A percentile compares a stretch with the other conserved stretches of the same genome.
These are phyloP conservation scores for Madurella mycetomatis DNA, from an alignment of 2,329 filamentous ascomycete species.

Conservation along the genomic window DNA sequence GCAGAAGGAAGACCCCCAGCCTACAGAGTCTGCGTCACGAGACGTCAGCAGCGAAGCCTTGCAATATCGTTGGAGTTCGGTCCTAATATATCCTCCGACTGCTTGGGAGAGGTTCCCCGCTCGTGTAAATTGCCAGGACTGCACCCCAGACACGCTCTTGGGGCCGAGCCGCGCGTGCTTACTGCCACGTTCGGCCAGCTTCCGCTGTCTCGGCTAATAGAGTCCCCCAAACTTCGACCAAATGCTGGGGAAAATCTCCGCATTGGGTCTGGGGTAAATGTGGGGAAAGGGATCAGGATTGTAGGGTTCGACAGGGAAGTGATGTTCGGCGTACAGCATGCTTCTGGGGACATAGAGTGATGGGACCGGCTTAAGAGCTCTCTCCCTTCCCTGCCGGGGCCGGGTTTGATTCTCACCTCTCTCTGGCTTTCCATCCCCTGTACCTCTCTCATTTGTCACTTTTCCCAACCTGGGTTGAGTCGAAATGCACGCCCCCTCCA, in stretches of 20 bases:
- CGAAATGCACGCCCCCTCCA: slow-evolving; percentile 14
- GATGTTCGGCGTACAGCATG: neutral
- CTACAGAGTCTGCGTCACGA: neutral
- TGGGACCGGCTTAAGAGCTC: neutral
- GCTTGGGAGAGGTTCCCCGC: slow-evolving; percentile 10
- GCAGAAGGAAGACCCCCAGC: too few species aligned
- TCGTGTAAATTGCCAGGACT: slow-evolving; percentile 2
- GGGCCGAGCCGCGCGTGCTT: slow-evolving; percentile 15
- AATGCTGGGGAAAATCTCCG: slow-evolving; percentile 14
- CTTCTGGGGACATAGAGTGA: neutral
- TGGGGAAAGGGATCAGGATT: slow-evolving; percentile 9
- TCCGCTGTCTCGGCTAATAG: slow-evolving; percentile 18
- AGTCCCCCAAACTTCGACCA: neutral
- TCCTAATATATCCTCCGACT: slow-evolving; percentile 9
- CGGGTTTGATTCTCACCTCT: neutral
- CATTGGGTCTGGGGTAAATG: slow-evolving; percentile 20
- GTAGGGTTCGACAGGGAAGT: neutral
- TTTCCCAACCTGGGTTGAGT: neutral
- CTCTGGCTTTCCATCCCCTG: neutral
- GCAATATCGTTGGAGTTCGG: neutral
- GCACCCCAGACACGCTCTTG: slow-evolving; percentile 14
- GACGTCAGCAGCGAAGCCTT: neutral
- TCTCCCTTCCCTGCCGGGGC: neutral
- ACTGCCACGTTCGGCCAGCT: neutral
- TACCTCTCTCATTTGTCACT: neutral